Percentiles rank a stretch among this genome's conserved stretches.
Evolutionary conservation across 2,329 filamentous ascomycete genomes (phyloP).

Genomic region (Amesomyces nigricolor): DNA sequence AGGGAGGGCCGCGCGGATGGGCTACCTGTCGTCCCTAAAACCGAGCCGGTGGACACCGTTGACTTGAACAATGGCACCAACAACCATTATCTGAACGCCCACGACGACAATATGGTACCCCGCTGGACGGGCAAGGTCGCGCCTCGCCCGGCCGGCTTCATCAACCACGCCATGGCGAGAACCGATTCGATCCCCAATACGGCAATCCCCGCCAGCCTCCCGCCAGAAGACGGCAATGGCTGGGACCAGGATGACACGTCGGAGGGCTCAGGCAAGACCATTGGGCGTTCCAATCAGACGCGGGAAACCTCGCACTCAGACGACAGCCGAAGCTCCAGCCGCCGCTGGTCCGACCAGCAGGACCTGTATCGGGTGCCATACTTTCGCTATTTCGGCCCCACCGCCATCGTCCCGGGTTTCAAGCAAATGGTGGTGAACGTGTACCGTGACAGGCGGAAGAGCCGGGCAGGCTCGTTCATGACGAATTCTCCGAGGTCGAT

Average conservation of each 20-base stretch:
- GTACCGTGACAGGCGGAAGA: constrained; percentile 56
- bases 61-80: constrained; percentile 29
- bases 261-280: constrained; percentile 17
- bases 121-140: constrained; percentile 29
- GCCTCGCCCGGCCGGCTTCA: constrained; percentile 25
- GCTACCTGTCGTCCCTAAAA: constrained; percentile 14
- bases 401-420: constrained; percentile 84
- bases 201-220: constrained; percentile 13
- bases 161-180: constrained; percentile 21
- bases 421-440: constrained; percentile 77
- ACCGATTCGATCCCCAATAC: constrained; percentile 24
- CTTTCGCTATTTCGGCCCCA: constrained; percentile 85
- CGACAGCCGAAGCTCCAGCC: constrained; percentile 35
- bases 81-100: constrained; percentile 34
- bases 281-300: constrained; percentile 21
- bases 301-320: constrained; percentile 38
- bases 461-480: constrained; percentile 53
- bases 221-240: constrained; percentile 23
- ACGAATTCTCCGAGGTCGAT: constrained; percentile 45
- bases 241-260: constrained; percentile 24
- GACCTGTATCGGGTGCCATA: constrained; percentile 70
- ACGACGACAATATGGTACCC: constrained; percentile 30
- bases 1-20: constrained; percentile 26
- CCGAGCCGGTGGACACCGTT: constrained; percentile 23
- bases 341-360: constrained; percentile 43